Base-by-base conservation (phyloP, 2,329 filamentous ascomycete genomes). In the Aspergillus terreus region DNA sequence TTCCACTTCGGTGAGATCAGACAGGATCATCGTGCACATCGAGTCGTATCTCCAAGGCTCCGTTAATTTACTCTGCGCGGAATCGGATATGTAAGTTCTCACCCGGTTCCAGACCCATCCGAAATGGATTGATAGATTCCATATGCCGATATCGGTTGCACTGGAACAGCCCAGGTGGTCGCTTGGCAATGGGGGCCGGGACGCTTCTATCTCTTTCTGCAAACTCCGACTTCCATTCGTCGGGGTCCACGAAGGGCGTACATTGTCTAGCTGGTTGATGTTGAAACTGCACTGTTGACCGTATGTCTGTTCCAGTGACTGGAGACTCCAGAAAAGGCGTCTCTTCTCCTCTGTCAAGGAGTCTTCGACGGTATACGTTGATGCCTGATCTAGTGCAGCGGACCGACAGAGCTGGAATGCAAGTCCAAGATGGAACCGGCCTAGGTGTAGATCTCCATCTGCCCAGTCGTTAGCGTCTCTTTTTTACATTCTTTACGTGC, bases 31-130 rank as follows among this genome's bases (percentile, higher is more conserved):
- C 43, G 78, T 69, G 59, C 80, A 80, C 67, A 73, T 76, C 0
- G 78, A 80, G 60, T 80, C 77, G 55, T 77, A 72, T 12, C 76
- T 65, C 78, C 78, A 80, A 0, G 78, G 78, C 51, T 80, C 78
- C 45, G 72, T 76, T 32, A 79, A 63, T 11, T 73, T 71, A 46
- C 77, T 76, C 30, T 69, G 71, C 0, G 77, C 66, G 50, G 77
- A 80, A 54, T 79, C 71, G 1, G 72, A 76, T 0, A 80, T 74
- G 47, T 79, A 80, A 21, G 71, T 57, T 23, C 65, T 56, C 1
- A 68, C 65, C 66, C 44, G 72, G 49, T 76, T 78, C 78, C 78
- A 80, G 4, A 80, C 73, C 76, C 77, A 79, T 1, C 75, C 76
- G 1, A 80, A 71, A 47, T 79, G 74, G 1, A 77, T 67, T 4